A percentile compares a stretch with the other conserved stretches of the same genome.
Conservation (phyloP, 371 early-diverging fungal species). For the Blakeslea trispora region DNA sequence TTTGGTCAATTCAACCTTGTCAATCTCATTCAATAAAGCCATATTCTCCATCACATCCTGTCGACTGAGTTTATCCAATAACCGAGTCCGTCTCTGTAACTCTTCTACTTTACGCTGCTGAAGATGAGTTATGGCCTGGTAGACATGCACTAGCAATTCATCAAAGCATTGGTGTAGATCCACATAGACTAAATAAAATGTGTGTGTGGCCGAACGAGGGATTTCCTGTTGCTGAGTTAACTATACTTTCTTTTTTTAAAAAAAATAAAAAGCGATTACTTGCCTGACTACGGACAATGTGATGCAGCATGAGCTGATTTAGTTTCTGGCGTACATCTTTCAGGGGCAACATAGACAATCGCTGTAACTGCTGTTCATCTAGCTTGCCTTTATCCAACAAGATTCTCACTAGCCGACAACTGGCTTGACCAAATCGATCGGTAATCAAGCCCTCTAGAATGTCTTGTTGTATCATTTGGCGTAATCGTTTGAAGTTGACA, state of each 20-base stretch:
- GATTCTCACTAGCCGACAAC: conserved; percentile 73
- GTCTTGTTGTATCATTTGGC: conserved; percentile 55
- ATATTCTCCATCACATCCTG: conserved; percentile 69
- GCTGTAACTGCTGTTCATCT: conserved; percentile 75
- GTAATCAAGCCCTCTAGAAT: conserved; percentile 67
- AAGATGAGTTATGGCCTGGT: conserved; percentile 68
- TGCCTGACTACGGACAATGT: conserved; percentile 71
- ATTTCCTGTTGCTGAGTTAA: conserved; percentile 65
- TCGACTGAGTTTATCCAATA: conserved; percentile 77
- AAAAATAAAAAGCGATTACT: too few species aligned
- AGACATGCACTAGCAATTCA: conserved; percentile 61
- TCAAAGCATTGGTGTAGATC: conserved; percentile 64
- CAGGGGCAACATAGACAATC: conserved; percentile 73
- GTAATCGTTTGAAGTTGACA: conserved; percentile 60
- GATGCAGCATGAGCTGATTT: conserved; percentile 59
- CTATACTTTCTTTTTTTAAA: too few species aligned
- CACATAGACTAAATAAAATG: conserved; percentile 84
- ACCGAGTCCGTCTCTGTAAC: conserved; percentile 45
- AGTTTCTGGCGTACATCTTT: conserved; percentile 72
- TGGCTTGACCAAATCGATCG: conserved; percentile 71
- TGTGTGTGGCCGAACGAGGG: conserved; percentile 78
- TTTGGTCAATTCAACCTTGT: conserved; percentile 53
- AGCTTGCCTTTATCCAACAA: conserved; percentile 78
- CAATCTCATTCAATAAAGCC: conserved; percentile 56
- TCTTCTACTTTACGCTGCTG: conserved; percentile 70